A percentile compares a stretch with the other conserved stretches of the same genome.
Evolutionary conservation across 164 flowering plant genomes (phyloP).

Genomic region (Magnolia kwangsiensis): DNA sequence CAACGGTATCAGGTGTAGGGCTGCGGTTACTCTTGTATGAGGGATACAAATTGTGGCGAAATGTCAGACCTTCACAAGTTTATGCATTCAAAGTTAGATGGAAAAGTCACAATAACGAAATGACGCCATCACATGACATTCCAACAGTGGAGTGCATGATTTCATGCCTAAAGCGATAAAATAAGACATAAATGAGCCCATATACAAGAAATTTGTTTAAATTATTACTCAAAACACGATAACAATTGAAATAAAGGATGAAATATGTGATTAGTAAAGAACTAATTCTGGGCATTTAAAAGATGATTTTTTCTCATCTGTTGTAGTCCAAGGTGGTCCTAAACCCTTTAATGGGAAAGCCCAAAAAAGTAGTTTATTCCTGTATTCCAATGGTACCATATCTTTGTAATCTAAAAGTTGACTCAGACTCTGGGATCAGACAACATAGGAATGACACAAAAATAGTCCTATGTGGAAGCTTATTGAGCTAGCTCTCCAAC

Average conservation of each 20-base stretch:
- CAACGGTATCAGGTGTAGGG: constrained; percentile 94
- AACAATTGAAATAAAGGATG: neutral
- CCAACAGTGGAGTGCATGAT: neutral
- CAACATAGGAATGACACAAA: neutral
- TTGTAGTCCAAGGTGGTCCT: neutral
- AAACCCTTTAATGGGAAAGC: neutral
- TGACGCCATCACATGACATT: neutral
- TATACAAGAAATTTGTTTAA: neutral
- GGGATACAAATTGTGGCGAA: constrained; percentile 90
- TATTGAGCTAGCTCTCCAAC: neutral
- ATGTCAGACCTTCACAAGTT: constrained; percentile 62
- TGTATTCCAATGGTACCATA: neutral
- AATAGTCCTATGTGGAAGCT: neutral
- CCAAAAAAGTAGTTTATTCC: neutral
- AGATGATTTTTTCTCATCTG: too few species aligned
- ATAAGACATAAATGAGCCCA: neutral
- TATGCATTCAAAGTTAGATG: constrained; percentile 2
- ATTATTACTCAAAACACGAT: neutral
- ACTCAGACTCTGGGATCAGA: neutral
- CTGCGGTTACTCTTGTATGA: constrained; percentile 80
- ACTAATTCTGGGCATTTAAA: too few species aligned
- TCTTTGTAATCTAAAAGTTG: neutral
- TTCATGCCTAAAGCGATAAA: neutral
- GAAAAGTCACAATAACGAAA: neutral
- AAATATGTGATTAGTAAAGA: too few species aligned